Base-by-base conservation (phyloP, 176 grass and related monocot species). In the Avena insularis region DNA sequence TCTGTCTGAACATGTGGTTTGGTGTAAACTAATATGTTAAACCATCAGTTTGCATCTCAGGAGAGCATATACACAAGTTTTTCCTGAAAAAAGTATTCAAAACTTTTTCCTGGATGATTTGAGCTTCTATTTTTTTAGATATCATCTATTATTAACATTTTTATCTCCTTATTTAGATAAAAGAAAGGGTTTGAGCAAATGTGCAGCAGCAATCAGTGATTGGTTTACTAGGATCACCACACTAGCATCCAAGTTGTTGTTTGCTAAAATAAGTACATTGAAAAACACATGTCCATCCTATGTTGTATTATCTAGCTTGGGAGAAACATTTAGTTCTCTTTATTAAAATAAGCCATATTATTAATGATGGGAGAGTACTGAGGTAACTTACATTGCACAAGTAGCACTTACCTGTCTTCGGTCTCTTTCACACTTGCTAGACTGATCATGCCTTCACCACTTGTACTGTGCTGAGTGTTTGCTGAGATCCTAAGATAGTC, bases 401-500 rank as follows among this genome's bases (percentile, higher is more conserved):
- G 6, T 84, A 77, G 15, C 80, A 75, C 76, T 87, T 76, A 84
- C 50, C 81, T 80, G 15, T 63, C 69, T 76, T 60, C 36, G 66
- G 49, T 77, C 70, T 68, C 49, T 79, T 84, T 66, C 67, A 61
- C 45, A 70, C 78, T 80, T 77, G 77, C 43, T 53, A 70, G 51
- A 79, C 80, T 70, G 61, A 81, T 81, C 54, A 76, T 43, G 49
- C 60, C 51, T 91, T 60, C 71, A 81, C 77, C 38, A 91, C 67
- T 59, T 82, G 55, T 71, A 84, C 27, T 21, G 27, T 71, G 77
- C 61, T 46, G 8, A 83, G 54, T 21, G 62, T 90, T 90, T 81
- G 69, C 82, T 70, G 77, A 91, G 81, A 91, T 77, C 79, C 81
- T 17, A 80, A 87, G 84, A 69, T 79, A 86, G 82, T 51, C 40